Conservation (phyloP, 495 filamentous ascomycete genomes). For the Gamarada debralockiae region DNA sequence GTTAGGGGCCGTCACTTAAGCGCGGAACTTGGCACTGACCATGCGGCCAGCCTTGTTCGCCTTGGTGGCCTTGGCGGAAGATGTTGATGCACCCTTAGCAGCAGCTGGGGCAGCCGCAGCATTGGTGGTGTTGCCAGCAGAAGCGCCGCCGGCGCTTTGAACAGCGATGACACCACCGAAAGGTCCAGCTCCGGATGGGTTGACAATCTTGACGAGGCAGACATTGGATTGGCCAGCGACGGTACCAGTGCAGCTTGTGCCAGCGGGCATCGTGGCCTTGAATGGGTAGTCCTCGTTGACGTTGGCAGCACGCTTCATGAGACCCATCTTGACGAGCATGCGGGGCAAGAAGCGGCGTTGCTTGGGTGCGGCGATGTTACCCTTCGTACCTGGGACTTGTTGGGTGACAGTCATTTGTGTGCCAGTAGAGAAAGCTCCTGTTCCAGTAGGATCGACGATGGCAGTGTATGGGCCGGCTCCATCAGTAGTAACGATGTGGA, state of each 20-base stretch:
- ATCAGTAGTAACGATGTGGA: slow-evolving; percentile 37
- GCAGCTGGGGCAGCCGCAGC: slow-evolving; percentile 4
- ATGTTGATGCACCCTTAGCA: no score
- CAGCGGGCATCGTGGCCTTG: slow-evolving; percentile 28
- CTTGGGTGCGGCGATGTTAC: slow-evolving; percentile 28
- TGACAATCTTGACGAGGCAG: slow-evolving; percentile 38
- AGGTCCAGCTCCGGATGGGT: slow-evolving; percentile 31
- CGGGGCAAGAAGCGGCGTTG: slow-evolving; percentile 24
- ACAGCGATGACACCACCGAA: slow-evolving; percentile 37
- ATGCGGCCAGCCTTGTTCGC: not conserved
- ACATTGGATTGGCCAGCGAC: slow-evolving; percentile 27
- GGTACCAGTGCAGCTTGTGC: slow-evolving; percentile 31
- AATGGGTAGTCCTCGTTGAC: slow-evolving; percentile 34
- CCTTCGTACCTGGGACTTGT: slow-evolving; percentile 27
- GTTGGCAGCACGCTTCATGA: slow-evolving; percentile 30
- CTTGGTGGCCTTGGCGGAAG: no score
- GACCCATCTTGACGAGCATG: slow-evolving; percentile 10
- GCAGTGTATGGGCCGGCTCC: slow-evolving; percentile 36
- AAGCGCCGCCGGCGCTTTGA: slow-evolving; percentile 27
- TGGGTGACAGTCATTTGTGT: slow-evolving; percentile 20
- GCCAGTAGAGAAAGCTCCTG: slow-evolving; percentile 28
- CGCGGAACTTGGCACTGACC: slow-evolving; percentile 22
- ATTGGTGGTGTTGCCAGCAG: not conserved
- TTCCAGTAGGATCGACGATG: slow-evolving; percentile 33
- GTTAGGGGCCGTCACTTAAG: slow-evolving; percentile 1